Conservation (phyloP, 1,139 yeast genomes). For the Candida tetrigidarum region DNA sequence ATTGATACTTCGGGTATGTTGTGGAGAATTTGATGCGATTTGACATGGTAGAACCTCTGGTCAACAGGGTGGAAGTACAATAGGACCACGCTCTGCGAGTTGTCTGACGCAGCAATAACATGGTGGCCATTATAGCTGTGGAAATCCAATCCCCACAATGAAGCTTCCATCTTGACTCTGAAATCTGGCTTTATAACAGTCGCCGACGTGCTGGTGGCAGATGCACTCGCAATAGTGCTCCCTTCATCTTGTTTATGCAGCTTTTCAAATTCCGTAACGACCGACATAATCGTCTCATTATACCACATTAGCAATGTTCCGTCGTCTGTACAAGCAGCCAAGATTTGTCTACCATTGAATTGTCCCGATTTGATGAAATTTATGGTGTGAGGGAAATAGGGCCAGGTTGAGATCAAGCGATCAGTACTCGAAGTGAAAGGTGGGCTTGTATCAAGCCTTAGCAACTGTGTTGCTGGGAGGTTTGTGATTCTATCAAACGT, state of each 20-base stretch:
- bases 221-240: conserved; percentile 15
- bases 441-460: conserved; percentile 47
- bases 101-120: conserved; percentile 59
- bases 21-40: conserved; percentile 51
- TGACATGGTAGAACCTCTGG: conserved; percentile 33
- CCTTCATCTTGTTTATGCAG: conserved; percentile 3
- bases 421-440: conserved; percentile 40
- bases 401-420: conserved; percentile 49
- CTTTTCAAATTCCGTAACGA: conserved; percentile 19
- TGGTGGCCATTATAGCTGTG: conserved; percentile 29
- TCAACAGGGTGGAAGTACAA: conserved; percentile 37
- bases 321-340: conserved; percentile 59
- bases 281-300: conserved; percentile 28
- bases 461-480: conserved; percentile 29
- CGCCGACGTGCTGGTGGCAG: conserved; percentile 7
- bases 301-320: conserved; percentile 56
- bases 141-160: conserved; percentile 71
- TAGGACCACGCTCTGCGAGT: conserved; percentile 51
- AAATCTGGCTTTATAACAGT: conserved; percentile 34
- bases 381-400: conserved; percentile 59
- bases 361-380: conserved; percentile 42
- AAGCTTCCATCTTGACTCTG: conserved; percentile 43
- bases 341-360: conserved; percentile 36
- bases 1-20: conserved; percentile 62
- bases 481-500: conserved; percentile 28